Evolutionary conservation across 495 filamentous ascomycete species (phyloP).

Genomic region (Penicillium coprophilum): DNA sequence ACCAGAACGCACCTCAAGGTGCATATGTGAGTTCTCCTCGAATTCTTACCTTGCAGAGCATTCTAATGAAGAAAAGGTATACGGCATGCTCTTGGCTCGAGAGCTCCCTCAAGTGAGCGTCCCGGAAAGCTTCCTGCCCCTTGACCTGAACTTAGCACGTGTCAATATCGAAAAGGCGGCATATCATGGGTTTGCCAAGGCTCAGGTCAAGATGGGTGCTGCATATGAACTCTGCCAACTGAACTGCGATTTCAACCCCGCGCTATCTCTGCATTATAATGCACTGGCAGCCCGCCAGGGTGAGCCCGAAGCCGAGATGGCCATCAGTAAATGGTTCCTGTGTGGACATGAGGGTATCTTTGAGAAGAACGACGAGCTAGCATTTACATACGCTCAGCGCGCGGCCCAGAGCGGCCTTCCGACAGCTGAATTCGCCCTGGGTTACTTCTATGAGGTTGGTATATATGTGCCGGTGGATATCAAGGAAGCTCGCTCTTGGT

Average conservation of each 20-base stretch:
- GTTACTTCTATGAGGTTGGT: conserved; percentile 96
- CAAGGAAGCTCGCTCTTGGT: conserved; percentile 84
- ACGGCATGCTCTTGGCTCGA: conserved; percentile 89
- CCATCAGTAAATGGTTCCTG: conserved; percentile 97
- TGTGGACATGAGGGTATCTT: conserved; percentile 91
- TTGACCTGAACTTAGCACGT: conserved; percentile 71
- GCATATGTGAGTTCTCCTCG: conserved; percentile 64
- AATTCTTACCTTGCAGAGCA: neutral
- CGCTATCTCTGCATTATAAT: conserved; percentile 92
- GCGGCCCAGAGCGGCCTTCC: conserved; percentile 77
- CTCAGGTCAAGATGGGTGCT: conserved; percentile 95
- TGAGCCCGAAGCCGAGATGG: conserved; percentile 90
- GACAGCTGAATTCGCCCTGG: conserved; percentile 94
- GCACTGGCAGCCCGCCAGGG: conserved; percentile 86
- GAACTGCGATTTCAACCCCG: conserved; percentile 92
- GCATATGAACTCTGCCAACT: conserved; percentile 93
- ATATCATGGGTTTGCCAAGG: conserved; percentile 94
- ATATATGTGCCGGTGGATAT: conserved; percentile 81
- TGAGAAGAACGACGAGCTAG: conserved; percentile 90
- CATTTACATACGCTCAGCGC: conserved; percentile 84
- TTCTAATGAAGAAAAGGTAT: conserved; percentile 54
- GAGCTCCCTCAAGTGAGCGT: conserved; percentile 86
- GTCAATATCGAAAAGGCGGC: conserved; percentile 95
- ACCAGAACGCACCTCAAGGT: conserved; percentile 96
- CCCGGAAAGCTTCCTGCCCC: conserved; percentile 70